These are phyloP conservation scores for Beauveria sp. DNA, from an alignment of 2,329 filamentous ascomycete genomes.

Conservation along the genomic window DNA sequence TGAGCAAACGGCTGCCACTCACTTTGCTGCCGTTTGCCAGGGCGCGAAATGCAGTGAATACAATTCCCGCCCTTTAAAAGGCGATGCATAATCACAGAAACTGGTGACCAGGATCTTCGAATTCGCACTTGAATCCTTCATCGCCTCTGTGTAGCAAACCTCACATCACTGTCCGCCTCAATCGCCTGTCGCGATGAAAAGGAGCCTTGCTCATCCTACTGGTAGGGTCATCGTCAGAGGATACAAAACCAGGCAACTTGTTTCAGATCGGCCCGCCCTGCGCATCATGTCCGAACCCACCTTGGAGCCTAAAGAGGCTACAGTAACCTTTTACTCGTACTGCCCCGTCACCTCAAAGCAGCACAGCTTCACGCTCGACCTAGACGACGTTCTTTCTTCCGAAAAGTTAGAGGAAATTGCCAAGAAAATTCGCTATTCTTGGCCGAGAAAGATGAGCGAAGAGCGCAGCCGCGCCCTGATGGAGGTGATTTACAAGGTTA, in stretches of 20 bases:
- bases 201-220: too few relatives aligned
- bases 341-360: neutral
- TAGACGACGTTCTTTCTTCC: neutral
- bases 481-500: neutral
- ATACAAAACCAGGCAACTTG: neutral
- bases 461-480: neutral
- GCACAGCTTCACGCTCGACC: neutral
- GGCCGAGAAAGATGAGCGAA: neutral
- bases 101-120: too few relatives aligned
- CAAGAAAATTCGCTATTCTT: neutral
- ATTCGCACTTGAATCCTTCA: too few relatives aligned
- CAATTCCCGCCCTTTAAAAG: too few relatives aligned
- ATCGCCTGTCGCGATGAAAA: too few relatives aligned
- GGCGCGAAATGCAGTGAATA: too few relatives aligned
- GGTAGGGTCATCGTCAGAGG: too few relatives aligned
- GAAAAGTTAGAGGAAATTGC: neutral
- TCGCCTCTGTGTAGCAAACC: too few relatives aligned
- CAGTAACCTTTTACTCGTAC: neutral
- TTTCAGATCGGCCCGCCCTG: neutral
- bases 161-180: too few relatives aligned
- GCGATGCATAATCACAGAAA: too few relatives aligned
- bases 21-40: too few relatives aligned
- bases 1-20: too few relatives aligned
- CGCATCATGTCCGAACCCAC: neutral
- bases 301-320: neutral